Evolutionary conservation across 2,329 filamentous ascomycete species (phyloP), one percentile per base, ranked within the genome.

Genomic region (Aspergillus clavatus): DNA sequence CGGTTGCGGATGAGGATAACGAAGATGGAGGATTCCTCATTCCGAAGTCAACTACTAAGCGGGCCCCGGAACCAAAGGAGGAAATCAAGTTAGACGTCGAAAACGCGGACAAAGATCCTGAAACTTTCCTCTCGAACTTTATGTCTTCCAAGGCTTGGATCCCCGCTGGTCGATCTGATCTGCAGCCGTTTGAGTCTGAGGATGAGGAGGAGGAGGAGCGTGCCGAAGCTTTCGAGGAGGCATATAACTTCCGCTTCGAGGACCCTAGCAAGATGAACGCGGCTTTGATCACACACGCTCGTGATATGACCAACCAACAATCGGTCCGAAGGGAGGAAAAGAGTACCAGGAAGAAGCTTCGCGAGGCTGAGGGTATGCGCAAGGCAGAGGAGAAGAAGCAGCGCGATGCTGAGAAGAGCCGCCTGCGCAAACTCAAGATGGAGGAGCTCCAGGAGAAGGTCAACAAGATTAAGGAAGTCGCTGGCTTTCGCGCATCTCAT

Each of bases 211-310:
- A 87, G 35, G 81, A 87, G 23, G 77, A 80, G 22, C 78, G 81
- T 37, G 90, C 90, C 21, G 91, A 97, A 36, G 82, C 85, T 49
- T 95, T 91, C 60, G 93, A 98, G 70, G 79, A 87, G 53, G 90
- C 90, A 4, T 98, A 95, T 72, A 98, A 98, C 71, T 72, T 96
- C 70, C 86, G 93, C 26, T 98, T 98, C 61, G 93, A 98, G 65
- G 87, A 97, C 58, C 89, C 93, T 0, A 79, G 79, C 48, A 89
- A 87, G 62, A 83, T 87, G 58, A 96, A 96, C 62, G 89, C 95
- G 68, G 83, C 86, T 40, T 75, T 98, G 24, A 83, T 86, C 60
- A 89, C 90, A 5, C 95, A 96, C 70, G 86, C 91, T 45, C 85
- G 91, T 81, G 89, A 95, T 63, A 78, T 89, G 14, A 84, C 86